Percentiles rank a stretch among this genome's conserved stretches.
These are phyloP conservation scores for Mrakia frigida DNA, from an alignment of 768 basidiomycete genomes.

Conservation along the genomic window DNA sequence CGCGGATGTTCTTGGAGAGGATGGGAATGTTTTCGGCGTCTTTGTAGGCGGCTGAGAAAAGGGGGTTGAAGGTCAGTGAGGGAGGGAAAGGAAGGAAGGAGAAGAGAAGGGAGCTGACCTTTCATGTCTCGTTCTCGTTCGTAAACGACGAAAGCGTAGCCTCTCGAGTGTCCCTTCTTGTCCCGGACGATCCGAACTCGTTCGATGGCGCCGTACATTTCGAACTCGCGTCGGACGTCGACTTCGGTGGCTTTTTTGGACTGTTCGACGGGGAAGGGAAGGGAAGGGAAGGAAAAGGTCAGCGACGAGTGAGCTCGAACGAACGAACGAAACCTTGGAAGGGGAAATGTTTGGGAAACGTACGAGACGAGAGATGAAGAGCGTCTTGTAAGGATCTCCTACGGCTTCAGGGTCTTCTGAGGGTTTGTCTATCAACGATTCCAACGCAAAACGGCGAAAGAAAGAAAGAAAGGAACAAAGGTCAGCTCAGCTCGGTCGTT, in stretches of 20 bases:
- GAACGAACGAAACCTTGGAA: neutral
- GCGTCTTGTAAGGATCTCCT: constrained; percentile 96
- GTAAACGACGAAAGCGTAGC: constrained; percentile 95
- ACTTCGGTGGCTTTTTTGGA: constrained; percentile 86
- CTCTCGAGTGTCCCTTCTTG: constrained; percentile 76
- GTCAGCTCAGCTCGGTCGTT: neutral
- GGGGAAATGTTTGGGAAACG: constrained; percentile 32
- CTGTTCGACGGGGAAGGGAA: constrained; percentile 46
- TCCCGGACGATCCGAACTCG: constrained; percentile 87
- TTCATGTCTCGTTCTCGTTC: constrained; percentile 99
- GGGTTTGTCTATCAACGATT: constrained; percentile 67
- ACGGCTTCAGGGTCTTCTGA: constrained; percentile 81
- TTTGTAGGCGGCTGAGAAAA: constrained; percentile 69
- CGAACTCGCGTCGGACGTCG: constrained; percentile 91
- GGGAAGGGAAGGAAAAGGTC: neutral
- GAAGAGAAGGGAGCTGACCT: constrained; percentile 52
- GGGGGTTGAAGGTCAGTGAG: neutral
- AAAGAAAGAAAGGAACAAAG: neutral
- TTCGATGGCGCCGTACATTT: constrained; percentile 90
- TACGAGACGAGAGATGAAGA: constrained; percentile 92
- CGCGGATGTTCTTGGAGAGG: constrained; percentile 90
- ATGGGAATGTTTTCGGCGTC: constrained; percentile 96
- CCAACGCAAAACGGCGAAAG: neutral
- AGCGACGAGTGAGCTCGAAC: neutral
- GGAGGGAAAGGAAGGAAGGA: neutral